Evolutionary conservation across 176 grass and related monocot species (phyloP), one percentile per base, ranked within the genome.

Genomic region (Leersia perrieri): DNA sequence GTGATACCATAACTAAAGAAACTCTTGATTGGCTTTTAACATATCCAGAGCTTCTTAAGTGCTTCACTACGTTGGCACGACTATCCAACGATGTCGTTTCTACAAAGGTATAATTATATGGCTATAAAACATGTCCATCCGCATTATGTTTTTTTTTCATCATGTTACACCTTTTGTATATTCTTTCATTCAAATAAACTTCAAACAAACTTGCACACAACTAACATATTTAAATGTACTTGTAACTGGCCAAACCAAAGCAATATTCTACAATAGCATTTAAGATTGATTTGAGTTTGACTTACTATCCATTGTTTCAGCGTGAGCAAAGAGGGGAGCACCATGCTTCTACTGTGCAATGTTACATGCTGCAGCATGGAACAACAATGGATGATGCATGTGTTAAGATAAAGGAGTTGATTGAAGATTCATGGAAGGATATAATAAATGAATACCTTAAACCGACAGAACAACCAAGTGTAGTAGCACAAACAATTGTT

Each of bases 331-430:
- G 5, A 53, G 45, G 10, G 10, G 66, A n/a, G 1, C 79, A 88
- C 6, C 26, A 63, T 28, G 80, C 41, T 18, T 88, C 73, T 16
- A 88, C 79, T 0, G 55, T 88, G 22, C 58, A 83, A 11, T 73
- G 86, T 42, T 88, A 83, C 31, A 88, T 83, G 86, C 42, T 73
- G 20, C 41, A 83, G 63, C 75, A 88, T 36, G 60, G 74, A 10
- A 35, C 42, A 29, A 68, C 65, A 42, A 67, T 73, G 72, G 9
- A 73, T n/a, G 67, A 60, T 66, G 80, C 86, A 29, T 88, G 40
- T 16, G 58, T 73, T 25, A 73, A 79, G 44, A 71, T 88, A n/a
- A 70, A 73, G 34, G 67, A 63, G 10, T 29, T 79, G 10, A 72
- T 36, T 34, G 80, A 83, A 74, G 74, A 83, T 13, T 28, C 68